These are phyloP conservation scores for Chrysanthemum seticuspe DNA, from an alignment of 129 eudicot genomes.

Conservation along the genomic window DNA sequence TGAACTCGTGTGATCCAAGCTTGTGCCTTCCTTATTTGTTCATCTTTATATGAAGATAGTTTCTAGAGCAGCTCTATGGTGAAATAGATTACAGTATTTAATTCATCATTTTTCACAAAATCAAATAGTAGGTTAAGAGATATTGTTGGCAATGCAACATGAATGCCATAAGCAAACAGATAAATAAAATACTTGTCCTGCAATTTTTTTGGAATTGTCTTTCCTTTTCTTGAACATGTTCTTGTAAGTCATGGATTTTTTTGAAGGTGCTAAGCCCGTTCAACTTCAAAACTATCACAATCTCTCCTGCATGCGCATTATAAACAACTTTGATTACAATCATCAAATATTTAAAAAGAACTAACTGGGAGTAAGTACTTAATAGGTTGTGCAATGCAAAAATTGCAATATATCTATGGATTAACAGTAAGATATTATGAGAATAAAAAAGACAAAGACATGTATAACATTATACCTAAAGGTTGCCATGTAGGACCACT, in stretches of 20 bases:
- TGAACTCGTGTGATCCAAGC: conserved; percentile 86
- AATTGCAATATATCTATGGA: not conserved
- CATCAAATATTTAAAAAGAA: not conserved
- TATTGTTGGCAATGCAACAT: not conserved
- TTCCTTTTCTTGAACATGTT: conserved; percentile 79
- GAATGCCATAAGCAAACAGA: not conserved
- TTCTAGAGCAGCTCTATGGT: conserved; percentile 90
- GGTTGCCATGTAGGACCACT: too few species aligned
- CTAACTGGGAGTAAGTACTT: too few species aligned
- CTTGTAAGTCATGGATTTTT: conserved; percentile 83
- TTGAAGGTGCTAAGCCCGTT: conserved; percentile 64
- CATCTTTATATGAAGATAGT: conserved; percentile 66
- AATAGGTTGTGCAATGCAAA: not conserved
- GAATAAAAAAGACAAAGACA: not conserved
- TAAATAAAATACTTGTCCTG: too few species aligned
- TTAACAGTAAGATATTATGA: not conserved
- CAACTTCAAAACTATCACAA: conserved; percentile 73
- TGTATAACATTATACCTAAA: conserved; percentile 39
- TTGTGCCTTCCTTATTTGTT: conserved; percentile 83
- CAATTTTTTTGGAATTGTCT: conserved; percentile 63
- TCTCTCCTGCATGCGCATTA: conserved; percentile 61
- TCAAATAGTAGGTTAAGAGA: not conserved
- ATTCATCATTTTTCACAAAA: too few species aligned
- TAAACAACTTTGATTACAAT: not conserved
- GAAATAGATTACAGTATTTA: conserved; percentile 27